phyloP scores from a whole-genome alignment of 1,139 yeast species.

The Candida frijolesensis region DNA sequence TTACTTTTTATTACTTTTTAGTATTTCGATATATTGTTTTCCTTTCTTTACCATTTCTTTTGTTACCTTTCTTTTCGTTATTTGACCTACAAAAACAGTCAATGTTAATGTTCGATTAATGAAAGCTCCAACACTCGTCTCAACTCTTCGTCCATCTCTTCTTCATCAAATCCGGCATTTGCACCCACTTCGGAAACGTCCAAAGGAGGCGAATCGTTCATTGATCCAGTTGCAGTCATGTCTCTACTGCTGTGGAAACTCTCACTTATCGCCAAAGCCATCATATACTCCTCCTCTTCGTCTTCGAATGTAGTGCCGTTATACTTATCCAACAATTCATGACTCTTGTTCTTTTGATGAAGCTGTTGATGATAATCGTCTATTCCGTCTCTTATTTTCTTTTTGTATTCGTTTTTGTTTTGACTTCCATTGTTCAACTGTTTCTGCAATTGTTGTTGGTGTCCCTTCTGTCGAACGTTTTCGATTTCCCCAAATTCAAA shows the following conservation, averaged over 20 bases:
- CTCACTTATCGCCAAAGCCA: conserved; percentile 57
- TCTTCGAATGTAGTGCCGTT: conserved; percentile 43
- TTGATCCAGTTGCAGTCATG: conserved; percentile 6
- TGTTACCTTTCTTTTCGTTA: too few relatives aligned
- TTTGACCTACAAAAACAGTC: too few relatives aligned
- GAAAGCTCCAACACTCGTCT: conserved; percentile 35
- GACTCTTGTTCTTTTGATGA: conserved; percentile 21
- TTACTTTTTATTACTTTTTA: too few relatives aligned
- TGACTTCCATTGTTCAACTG: conserved; percentile 13
- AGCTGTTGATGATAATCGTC: conserved; percentile 39
- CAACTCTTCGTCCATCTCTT: conserved; percentile 20
- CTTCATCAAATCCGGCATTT: conserved; percentile 8
- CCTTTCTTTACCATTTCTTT: too few relatives aligned
- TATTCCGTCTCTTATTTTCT: conserved; percentile 34
- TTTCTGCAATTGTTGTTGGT: conserved; percentile 10
- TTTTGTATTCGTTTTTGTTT: conserved; percentile 18
- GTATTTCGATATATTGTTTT: too few relatives aligned
- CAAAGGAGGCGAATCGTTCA: conserved; percentile 12
- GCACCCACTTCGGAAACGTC: background rate
- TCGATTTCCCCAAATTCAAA: conserved; percentile 55
- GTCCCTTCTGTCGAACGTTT: conserved; percentile 1
- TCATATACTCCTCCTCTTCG: conserved; percentile 49
- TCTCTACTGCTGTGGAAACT: conserved; percentile 24
- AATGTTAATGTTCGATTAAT: conserved; percentile 15
- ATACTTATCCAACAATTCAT: conserved; percentile 41